Evolutionary conservation across 495 filamentous ascomycete genomes (phyloP).

Genomic region (Hapsidospora chrysogenum): DNA sequence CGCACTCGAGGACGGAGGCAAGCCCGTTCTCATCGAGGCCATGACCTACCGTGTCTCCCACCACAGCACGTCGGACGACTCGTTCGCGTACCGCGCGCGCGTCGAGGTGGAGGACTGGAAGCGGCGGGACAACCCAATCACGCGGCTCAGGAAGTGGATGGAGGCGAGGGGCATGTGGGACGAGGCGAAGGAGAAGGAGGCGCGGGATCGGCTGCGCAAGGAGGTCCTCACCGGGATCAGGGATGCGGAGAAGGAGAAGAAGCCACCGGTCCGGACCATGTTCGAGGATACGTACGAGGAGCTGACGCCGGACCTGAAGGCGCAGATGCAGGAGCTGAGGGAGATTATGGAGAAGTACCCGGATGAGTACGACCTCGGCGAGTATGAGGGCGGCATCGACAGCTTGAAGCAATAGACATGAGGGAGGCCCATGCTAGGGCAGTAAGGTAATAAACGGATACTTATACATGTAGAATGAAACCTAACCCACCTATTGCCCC

Average conservation of each 20-base stretch:
- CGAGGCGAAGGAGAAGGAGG: slow-evolving; percentile 63
- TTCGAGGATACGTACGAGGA: slow-evolving; percentile 84
- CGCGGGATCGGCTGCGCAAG: slow-evolving; percentile 46
- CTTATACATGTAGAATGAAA: too few relatives aligned
- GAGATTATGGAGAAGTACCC: slow-evolving; percentile 72
- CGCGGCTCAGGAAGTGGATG: slow-evolving; percentile 80
- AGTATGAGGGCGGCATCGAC: slow-evolving; percentile 60
- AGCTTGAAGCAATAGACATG: slow-evolving; percentile 36
- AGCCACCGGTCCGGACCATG: slow-evolving; percentile 57
- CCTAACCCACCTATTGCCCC: too few relatives aligned
- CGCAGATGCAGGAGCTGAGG: slow-evolving; percentile 66
- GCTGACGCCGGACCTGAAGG: slow-evolving; percentile 61
- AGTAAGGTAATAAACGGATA: too few relatives aligned
- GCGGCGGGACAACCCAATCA: slow-evolving; percentile 84
- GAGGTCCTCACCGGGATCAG: slow-evolving; percentile 72
- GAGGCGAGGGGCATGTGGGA: slow-evolving; percentile 70
- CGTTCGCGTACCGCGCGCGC: slow-evolving; percentile 83
- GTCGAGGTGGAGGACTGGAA: slow-evolving; percentile 99
- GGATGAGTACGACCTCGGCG: slow-evolving; percentile 73
- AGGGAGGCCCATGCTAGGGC: too few relatives aligned
- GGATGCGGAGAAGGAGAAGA: slow-evolving; percentile 79
- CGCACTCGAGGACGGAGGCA: slow-evolving; percentile 61
- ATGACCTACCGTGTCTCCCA: slow-evolving; percentile 97
- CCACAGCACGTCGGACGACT: slow-evolving; percentile 96
- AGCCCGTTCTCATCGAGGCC: slow-evolving; percentile 77